Conservation (phyloP, 768 basidiomycete species). For the Sistotremastrum niveocremeum region DNA sequence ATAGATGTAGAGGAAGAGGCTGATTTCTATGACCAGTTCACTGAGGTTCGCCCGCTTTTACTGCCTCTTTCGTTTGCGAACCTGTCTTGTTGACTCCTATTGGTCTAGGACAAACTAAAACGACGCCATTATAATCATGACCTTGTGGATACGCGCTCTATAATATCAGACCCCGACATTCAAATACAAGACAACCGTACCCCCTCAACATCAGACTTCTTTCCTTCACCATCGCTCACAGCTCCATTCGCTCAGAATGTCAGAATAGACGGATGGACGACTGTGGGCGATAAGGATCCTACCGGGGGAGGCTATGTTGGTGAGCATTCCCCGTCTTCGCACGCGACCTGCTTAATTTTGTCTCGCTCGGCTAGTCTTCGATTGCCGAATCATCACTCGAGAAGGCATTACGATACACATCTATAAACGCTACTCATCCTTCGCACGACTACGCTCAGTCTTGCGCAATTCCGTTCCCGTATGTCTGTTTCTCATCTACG, state of each 20-base stretch:
- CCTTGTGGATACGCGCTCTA: neutral
- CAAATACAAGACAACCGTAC: too few relatives aligned
- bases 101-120: neutral
- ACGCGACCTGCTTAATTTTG: neutral
- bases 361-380: slow-evolving; percentile 34
- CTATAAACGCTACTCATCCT: slow-evolving; percentile 56
- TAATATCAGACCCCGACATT: too few relatives aligned
- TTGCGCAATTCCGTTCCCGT: slow-evolving; percentile 43
- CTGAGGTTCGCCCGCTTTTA: slow-evolving; percentile 23
- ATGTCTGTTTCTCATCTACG: slow-evolving; percentile 8
- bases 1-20: slow-evolving; percentile 63
- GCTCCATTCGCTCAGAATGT: slow-evolving; percentile 58
- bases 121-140: neutral
- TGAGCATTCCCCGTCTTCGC: slow-evolving; percentile 16
- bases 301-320: slow-evolving; percentile 54
- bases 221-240: slow-evolving; percentile 39
- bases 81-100: neutral
- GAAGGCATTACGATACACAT: slow-evolving; percentile 51
- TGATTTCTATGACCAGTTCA: slow-evolving; percentile 50
- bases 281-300: slow-evolving; percentile 41
- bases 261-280: slow-evolving; percentile 55
- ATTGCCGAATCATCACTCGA: slow-evolving; percentile 23
- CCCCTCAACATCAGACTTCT: slow-evolving; percentile 13
- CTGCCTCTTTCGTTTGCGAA: neutral
- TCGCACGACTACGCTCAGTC: slow-evolving; percentile 36